Percentiles rank a stretch among this genome's conserved stretches.
These are phyloP conservation scores for Lipomyces yamanashiensis DNA, from an alignment of 805 yeast species.

Conservation along the genomic window DNA sequence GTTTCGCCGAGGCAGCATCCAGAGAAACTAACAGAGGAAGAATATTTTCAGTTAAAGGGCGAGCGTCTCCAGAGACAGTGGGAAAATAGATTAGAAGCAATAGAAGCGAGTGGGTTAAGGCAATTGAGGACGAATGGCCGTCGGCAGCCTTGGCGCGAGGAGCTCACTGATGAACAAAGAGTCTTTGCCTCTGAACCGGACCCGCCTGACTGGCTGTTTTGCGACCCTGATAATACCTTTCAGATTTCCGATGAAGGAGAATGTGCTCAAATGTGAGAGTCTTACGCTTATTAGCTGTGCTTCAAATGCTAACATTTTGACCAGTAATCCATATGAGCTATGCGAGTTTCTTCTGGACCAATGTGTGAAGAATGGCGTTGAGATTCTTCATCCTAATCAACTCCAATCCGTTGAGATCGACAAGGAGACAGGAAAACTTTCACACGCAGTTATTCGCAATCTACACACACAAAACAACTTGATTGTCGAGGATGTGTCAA, in stretches of 20 bases:
- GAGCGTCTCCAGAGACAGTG: slow-evolving; percentile 15
- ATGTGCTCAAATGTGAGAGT: slow-evolving; percentile 33
- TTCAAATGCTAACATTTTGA: neutral
- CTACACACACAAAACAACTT: slow-evolving; percentile 14
- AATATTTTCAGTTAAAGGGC: slow-evolving; percentile 5
- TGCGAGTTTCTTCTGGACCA: slow-evolving; percentile 30
- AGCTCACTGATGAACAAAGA: slow-evolving; percentile 20
- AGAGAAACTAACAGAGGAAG: slow-evolving; percentile 7
- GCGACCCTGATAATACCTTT: slow-evolving; percentile 25
- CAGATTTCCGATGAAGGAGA: slow-evolving; percentile 32
- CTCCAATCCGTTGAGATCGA: slow-evolving; percentile 11
- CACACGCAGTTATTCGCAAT: slow-evolving; percentile 21
- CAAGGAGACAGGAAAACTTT: slow-evolving; percentile 5
- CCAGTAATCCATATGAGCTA: slow-evolving; percentile 29
- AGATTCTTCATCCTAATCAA: slow-evolving; percentile 28
- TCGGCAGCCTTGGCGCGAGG: neutral
- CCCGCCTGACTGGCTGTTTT: slow-evolving; percentile 34
- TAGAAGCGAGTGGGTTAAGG: neutral
- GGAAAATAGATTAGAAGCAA: neutral
- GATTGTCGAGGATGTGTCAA: slow-evolving; percentile 14
- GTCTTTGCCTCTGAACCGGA: slow-evolving; percentile 18
- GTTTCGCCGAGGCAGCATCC: slow-evolving; percentile 14
- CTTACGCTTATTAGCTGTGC: neutral
- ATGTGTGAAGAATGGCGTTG: slow-evolving; percentile 32
- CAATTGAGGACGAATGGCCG: neutral